Percentiles rank a stretch among this genome's conserved stretches.
Evolutionary conservation across 2,329 filamentous ascomycete species (phyloP).

Genomic region (Alternaria sp.): DNA sequence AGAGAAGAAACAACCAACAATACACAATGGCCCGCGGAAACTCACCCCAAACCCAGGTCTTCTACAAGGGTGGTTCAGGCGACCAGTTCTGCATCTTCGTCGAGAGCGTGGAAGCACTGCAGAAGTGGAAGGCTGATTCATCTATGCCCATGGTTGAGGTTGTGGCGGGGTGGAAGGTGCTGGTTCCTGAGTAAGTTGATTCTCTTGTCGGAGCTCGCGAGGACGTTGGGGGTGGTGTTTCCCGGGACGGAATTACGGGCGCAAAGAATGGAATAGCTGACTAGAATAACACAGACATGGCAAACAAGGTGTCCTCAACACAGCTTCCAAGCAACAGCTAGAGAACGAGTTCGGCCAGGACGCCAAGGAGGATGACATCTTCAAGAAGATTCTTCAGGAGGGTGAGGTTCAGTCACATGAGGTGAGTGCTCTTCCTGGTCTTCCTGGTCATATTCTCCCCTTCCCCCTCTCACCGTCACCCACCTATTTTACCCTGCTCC

Average conservation of each 20-base stretch:
- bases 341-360: constrained; percentile 86
- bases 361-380: constrained; percentile 77
- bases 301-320: constrained; percentile 78
- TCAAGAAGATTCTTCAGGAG: constrained; percentile 80
- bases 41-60: constrained; percentile 74
- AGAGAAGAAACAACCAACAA: neutral
- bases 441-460: too few relatives aligned
- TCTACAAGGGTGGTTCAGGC: constrained; percentile 75
- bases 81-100: constrained; percentile 76
- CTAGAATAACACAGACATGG: constrained; percentile 70
- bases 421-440: constrained; percentile 23
- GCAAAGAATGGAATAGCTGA: too few relatives aligned
- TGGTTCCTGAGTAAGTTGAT: constrained; percentile 79
- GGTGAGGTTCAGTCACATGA: constrained; percentile 61
- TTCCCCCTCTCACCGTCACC: too few relatives aligned
- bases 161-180: constrained; percentile 87
- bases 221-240: neutral
- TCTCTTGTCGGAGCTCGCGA: neutral
- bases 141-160: constrained; percentile 83
- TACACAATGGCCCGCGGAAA: constrained; percentile 55
- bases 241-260: too few relatives aligned
- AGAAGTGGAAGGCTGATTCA: constrained; percentile 85
- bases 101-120: constrained; percentile 68
- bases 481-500: neutral
- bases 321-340: constrained; percentile 75